phyloP scores from a whole-genome alignment of 164 flowering plant species.

The Berberis vulgaris region DNA sequence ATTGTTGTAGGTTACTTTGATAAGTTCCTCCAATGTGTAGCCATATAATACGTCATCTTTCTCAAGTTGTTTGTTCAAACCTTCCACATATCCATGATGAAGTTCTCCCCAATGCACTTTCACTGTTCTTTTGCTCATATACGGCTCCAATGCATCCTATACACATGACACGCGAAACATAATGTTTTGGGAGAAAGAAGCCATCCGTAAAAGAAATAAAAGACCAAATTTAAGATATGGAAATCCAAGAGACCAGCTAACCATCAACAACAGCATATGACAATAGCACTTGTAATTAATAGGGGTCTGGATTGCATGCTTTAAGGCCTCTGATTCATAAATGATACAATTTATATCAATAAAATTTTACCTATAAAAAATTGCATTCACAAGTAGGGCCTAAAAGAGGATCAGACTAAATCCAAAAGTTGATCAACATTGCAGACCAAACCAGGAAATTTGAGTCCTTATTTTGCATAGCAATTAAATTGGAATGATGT shows the following conservation, averaged over 20 bases:
- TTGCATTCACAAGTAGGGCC: no score
- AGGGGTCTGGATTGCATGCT: no score
- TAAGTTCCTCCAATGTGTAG: constrained; percentile 71
- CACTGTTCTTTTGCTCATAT: constrained; percentile 70
- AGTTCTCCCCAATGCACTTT: constrained; percentile 87
- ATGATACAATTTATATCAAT: no score
- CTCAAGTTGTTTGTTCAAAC: constrained; percentile 71
- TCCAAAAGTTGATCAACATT: no score
- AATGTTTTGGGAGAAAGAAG: background rate
- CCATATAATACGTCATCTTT: constrained; percentile 61
- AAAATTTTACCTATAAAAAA: no score
- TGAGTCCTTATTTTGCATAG: no score
- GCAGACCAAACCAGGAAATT: no score
- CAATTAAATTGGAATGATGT: no score
- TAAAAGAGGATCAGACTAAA: no score
- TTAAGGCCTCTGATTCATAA: no score
- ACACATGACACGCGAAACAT: background rate
- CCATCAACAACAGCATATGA: no score
- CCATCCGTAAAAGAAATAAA: background rate
- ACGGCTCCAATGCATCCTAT: constrained; percentile 95
- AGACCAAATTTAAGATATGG: background rate
- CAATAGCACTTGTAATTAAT: no score
- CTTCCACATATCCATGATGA: constrained; percentile 64
- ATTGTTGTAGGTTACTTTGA: constrained; percentile 78
- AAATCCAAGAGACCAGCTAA: background rate